phyloP scores from a whole-genome alignment of 805 yeast species.

The Blastobotrys americana region DNA sequence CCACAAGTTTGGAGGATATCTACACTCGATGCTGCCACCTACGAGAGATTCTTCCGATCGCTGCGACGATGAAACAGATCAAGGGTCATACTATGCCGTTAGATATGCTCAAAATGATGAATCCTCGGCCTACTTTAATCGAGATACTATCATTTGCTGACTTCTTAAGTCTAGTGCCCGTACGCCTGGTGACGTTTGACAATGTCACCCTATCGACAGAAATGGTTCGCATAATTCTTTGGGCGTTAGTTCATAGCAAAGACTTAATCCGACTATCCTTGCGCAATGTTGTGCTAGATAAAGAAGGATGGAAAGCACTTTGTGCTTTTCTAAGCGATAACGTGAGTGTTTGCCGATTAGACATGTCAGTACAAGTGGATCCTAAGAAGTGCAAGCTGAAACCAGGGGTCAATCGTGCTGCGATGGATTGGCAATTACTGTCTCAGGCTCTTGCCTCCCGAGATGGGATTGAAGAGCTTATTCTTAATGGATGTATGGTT shows the following conservation, averaged over 20 bases:
- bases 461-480: slow-evolving; percentile 71
- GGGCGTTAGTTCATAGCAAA: slow-evolving; percentile 60
- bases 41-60: slow-evolving; percentile 85
- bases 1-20: slow-evolving; percentile 54
- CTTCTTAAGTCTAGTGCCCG: slow-evolving; percentile 78
- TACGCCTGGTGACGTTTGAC: slow-evolving; percentile 67
- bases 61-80: slow-evolving; percentile 77
- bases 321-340: slow-evolving; percentile 35
- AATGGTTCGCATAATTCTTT: slow-evolving; percentile 67
- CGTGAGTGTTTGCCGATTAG: slow-evolving; percentile 21
- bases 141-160: slow-evolving; percentile 86
- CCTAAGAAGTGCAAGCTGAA: slow-evolving; percentile 24
- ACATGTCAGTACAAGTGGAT: slow-evolving; percentile 23
- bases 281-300: slow-evolving; percentile 62
- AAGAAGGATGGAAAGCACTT: slow-evolving; percentile 68
- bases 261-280: slow-evolving; percentile 66
- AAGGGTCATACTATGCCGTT: slow-evolving; percentile 72
- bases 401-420: slow-evolving; percentile 47
- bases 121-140: slow-evolving; percentile 84
- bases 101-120: slow-evolving; percentile 61
- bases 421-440: slow-evolving; percentile 77
- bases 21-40: slow-evolving; percentile 92
- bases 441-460: slow-evolving; percentile 60
- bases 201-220: slow-evolving; percentile 67
- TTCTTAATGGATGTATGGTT: slow-evolving; percentile 71